Evolutionary conservation across 768 basidiomycete species (phyloP), one percentile per base, ranked within the genome.

Genomic region (Cystobasidium tubakii): DNA sequence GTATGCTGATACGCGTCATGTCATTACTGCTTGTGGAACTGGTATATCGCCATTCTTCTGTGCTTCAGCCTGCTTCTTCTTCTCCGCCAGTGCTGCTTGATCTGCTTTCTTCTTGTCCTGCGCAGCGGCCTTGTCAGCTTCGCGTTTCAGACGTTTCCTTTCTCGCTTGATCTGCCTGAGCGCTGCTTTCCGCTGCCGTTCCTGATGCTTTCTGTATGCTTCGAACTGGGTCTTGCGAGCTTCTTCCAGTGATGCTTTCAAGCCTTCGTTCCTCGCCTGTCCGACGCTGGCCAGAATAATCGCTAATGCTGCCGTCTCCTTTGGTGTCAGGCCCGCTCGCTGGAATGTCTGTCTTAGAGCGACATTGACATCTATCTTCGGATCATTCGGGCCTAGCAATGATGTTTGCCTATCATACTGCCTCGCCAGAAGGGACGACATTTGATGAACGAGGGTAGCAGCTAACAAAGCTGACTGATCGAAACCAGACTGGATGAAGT

Each of bases 371-470:
- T 71, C 55, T 53, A 71, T 71, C 21, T 44, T 23, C 13, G 69
- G 69, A 43, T 71, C 69, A 31, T 44, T 55, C 3, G 69, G 54
- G 10, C 27, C 54, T 7, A 71, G 69, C 17, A 71, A 55, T 1
- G 69, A 55, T 7, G 53, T 71, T 29, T 71, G 69, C 27, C 69
- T 46, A 29, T 71, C 69, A 54, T 71, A 71, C 36, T 71, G 69
- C 34, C 55, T 53, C 9, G 69, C 69, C 7, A 71, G 34, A 6
- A 71, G 33, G 9, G 36, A 55, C 4, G 31, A 34, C 50, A 71
- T 31, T 25, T 71, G 69, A 23, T 31, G 33, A 7, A 71, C 54
- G 27, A 71, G 55, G 17, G 54, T 60, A 31, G 69, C 33, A 12
- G 69, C 69, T 21, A 57, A 43, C 3, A 67, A 44, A 25, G 42